Conservation (phyloP, 345 rosid species). For the Lepidium africanum region DNA sequence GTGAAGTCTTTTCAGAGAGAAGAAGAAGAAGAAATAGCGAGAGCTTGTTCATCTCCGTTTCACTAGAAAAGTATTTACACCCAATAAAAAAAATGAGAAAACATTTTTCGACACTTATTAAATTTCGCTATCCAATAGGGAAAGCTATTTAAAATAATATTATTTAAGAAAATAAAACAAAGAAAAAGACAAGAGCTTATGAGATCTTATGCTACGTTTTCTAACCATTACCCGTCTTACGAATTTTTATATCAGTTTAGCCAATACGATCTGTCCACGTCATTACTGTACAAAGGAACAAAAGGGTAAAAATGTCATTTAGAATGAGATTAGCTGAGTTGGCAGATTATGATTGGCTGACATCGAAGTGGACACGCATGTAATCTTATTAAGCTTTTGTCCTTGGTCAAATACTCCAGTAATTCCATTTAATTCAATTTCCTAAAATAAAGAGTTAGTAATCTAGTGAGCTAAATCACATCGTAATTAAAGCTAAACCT, state of each 20-base stretch:
- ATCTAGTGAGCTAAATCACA: conserved; percentile 13
- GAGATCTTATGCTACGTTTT: conserved; percentile 3
- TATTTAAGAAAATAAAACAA: neutral
- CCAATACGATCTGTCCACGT: conserved; percentile 6
- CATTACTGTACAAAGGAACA: neutral
- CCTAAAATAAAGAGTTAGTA: conserved; percentile 29
- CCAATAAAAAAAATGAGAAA: neutral
- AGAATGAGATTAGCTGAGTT: neutral
- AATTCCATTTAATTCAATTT: conserved; percentile 61
- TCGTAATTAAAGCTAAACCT: neutral
- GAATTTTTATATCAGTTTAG: neutral
- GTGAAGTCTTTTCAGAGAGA: conserved; percentile 21
- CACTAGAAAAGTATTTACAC: conserved; percentile 22
- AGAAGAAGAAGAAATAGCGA: conserved; percentile 16
- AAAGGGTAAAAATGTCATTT: conserved; percentile 23
- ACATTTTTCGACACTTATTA: conserved; percentile 22
- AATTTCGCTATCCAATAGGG: conserved; percentile 44
- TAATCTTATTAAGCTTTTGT: neutral
- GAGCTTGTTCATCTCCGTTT: conserved; percentile 37
- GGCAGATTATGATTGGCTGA: conserved; percentile 17
- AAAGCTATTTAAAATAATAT: conserved; percentile 7
- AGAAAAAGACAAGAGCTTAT: conserved; percentile 27
- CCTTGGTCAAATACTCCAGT: conserved; percentile 46
- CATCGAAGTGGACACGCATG: conserved; percentile 17
- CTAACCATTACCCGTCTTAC: conserved; percentile 22